Conservation (phyloP, 345 rosid genomes). For the Melaleuca alternifolia region DNA sequence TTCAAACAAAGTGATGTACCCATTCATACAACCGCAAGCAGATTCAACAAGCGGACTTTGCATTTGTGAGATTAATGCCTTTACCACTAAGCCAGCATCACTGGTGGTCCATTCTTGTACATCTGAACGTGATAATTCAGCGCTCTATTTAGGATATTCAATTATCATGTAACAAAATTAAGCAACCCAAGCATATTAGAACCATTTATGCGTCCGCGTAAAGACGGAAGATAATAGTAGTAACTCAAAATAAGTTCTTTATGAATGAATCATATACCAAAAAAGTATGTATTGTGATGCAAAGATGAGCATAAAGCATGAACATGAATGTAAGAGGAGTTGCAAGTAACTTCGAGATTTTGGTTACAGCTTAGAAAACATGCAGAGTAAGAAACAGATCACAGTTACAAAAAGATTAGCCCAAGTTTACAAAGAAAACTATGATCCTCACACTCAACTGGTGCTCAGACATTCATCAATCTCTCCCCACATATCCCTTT, state of each 20-base stretch:
- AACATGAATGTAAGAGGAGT: background rate
- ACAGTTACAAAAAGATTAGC: slow-evolving; percentile 52
- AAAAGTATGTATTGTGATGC: background rate
- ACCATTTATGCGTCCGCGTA: background rate
- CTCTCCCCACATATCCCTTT: slow-evolving; percentile 12
- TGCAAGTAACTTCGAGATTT: slow-evolving; percentile 35
- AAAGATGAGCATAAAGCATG: background rate
- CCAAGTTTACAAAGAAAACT: slow-evolving; percentile 43
- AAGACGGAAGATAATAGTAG: background rate
- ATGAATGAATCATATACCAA: background rate
- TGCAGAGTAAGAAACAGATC: slow-evolving; percentile 21
- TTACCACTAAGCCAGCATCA: background rate
- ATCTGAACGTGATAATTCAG: background rate
- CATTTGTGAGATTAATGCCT: background rate
- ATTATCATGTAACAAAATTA: background rate
- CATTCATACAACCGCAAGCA: background rate
- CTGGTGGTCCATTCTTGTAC: background rate
- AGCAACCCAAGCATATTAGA: background rate
- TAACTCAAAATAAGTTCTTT: background rate
- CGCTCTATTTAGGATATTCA: background rate
- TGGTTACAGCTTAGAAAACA: slow-evolving; percentile 24
- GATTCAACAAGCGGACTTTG: background rate
- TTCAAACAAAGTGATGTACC: background rate
- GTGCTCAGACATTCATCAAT: slow-evolving; percentile 32
- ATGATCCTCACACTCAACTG: slow-evolving; percentile 41